Evolutionary conservation across 148 eudicot genomes (phyloP).

Genomic region (Suaeda aralocaspica): DNA sequence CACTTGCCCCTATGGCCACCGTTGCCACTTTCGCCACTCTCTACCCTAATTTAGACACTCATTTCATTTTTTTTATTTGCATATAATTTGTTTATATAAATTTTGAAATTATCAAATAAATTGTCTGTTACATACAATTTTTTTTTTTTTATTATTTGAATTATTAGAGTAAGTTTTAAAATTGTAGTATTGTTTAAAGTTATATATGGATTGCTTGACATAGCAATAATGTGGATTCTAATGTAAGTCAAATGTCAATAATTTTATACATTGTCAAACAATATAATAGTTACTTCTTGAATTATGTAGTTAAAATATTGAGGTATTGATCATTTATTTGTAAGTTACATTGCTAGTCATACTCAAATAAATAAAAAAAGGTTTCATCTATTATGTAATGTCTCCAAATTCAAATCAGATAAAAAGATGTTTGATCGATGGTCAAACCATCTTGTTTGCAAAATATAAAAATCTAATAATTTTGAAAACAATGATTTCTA

Average conservation of each 20-base stretch:
- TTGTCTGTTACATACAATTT: too few relatives aligned
- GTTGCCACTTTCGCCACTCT: slow-evolving; percentile 75
- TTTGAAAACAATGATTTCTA: too few relatives aligned
- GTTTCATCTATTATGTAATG: too few relatives aligned
- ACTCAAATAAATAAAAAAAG: too few relatives aligned
- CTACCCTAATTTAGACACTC: slow-evolving; percentile 3
- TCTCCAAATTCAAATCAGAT: too few relatives aligned
- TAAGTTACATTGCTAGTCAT: too few relatives aligned
- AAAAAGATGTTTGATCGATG: too few relatives aligned
- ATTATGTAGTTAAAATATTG: too few relatives aligned
- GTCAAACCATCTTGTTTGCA: too few relatives aligned
- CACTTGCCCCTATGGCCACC: slow-evolving; percentile 66
- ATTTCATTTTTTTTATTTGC: too few relatives aligned
- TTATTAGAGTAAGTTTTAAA: not conserved
- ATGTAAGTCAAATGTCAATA: slow-evolving; percentile 11
- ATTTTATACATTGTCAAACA: slow-evolving; percentile 6
- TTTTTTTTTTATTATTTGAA: not conserved
- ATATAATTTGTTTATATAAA: slow-evolving; percentile 11
- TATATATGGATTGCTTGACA: not conserved
- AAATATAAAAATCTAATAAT: too few relatives aligned
- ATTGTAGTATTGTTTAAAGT: slow-evolving; percentile 4
- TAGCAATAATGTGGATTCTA: not conserved
- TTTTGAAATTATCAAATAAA: not conserved
- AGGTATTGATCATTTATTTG: too few relatives aligned
- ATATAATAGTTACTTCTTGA: not conserved